Evolutionary conservation across 371 early-diverging fungal species (phyloP), one percentile per base, ranked within the genome.

Genomic region (Parasitella parasitica): DNA sequence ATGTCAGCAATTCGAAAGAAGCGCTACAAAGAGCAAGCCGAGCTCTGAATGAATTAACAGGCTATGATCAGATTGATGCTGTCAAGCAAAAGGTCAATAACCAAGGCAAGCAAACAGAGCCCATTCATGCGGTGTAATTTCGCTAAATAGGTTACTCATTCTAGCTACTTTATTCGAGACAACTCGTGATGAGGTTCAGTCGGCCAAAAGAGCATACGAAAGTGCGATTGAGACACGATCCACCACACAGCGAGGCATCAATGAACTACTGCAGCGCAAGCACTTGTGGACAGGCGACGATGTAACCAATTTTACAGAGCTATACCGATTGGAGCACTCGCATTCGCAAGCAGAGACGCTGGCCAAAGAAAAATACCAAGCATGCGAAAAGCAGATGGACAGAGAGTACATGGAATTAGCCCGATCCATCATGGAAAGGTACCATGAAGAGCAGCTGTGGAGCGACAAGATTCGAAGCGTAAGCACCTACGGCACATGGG

Each of bases 381-480:
- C 72, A 2, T 79, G 76, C 1, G 92, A 92, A 59, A 70, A 81
- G 32, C 70, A 84, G n/a, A 91, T 92, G 58, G 94, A 93, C 41
- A 72, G 77, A 15, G 82, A 81, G 20, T 92, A 91, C 41, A 78
- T 84, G 61, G 83, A 75, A 16, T 61, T 93, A 46, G 89, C 90
- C 0, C 75, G 75, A n/a, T 81, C 88, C 0, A 94, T 93, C 35
- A 86, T 88, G 77, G 85, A 87, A 48, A 73, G 93, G 15, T 94
- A 93, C 65, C 91, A 93, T 56, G 94, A 92, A 67, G 98, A 97
- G 61, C 97, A 97, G 71, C 81, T 96, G n/a, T 97, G 94, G 92
- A 92, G 92, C 60, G 98, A 97, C 82, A 96, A 97, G 80, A 96
- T 97, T 52, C 90, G 97, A 8, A 84, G 87, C 18, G 90, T 92